Evolutionary conservation across 345 rosid species (phyloP), one percentile per base, ranked within the genome.

Genomic region (Bruguiera sexangula): DNA sequence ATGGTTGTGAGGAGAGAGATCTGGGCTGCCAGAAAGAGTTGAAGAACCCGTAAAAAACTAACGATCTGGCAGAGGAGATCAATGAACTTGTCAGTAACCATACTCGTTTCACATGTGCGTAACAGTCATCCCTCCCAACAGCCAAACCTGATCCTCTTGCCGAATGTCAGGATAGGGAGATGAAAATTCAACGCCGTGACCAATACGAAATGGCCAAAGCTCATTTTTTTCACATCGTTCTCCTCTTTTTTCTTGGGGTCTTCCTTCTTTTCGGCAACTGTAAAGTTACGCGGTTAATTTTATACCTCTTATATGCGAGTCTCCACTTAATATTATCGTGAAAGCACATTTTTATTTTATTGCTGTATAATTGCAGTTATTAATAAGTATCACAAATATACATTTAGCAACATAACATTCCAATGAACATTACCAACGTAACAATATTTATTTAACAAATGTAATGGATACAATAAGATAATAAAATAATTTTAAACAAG

Each of bases 11-110:
- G 66, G 52, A 57, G 1, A 53, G 32, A 60, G 31, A 27, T n/a
- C 11, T 8, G 50, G 31, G 50, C 54, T 31, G 70, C 73, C 70
- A 78, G 51, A 31, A 58, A 72, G 70, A 73, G 8, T 63, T 32
- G 78, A 74, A 74, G 68, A 74, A 69, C 66, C 31, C 24, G 72
- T 69, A 69, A 62, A 68, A 60, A 37, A 78, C 39, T 6, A 36
- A 36, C 8, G 10, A 36, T 36, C 9, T 36, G 39, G 1, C 8
- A 8, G 24, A 46, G 63, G 16, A 18, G 46, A 66, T 64, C 2
- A 6, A 46, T 29, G 63, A 19, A 66, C 67, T 16, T 69, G 72
- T 64, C 57, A 67, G 39, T 24, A 19, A 63, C 27, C 53, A 54
- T 69, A 9, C 76, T 72, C 68, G 24, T 56, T 72, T 79, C 27